A percentile compares a stretch with the other conserved stretches of the same genome.
Evolutionary conservation across 139 green algal genomes (phyloP).

Genomic region (Haematococcus lacustris): DNA sequence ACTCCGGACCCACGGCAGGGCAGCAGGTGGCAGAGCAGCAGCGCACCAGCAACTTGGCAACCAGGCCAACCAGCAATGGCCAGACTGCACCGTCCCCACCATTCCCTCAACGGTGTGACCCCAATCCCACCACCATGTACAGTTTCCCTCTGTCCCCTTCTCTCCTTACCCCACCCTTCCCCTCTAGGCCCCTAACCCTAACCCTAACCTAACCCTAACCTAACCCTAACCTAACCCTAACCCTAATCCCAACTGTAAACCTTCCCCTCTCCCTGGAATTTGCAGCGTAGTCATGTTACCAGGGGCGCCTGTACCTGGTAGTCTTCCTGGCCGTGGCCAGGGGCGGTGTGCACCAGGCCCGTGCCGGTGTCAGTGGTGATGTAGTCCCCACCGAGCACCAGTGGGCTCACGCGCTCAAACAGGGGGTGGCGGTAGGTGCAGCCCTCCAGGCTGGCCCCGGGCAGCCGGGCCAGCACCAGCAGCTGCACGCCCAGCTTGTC

Average conservation of each 20-base stretch:
- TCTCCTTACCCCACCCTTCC: neutral
- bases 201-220: neutral
- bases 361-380: slow-evolving; percentile 96
- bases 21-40: too few species aligned
- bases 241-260: too few species aligned
- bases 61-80: too few species aligned
- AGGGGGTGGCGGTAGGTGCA: slow-evolving; percentile 88
- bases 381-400: slow-evolving; percentile 97
- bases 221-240: too few species aligned
- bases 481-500: slow-evolving; percentile 8
- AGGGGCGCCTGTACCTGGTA: slow-evolving; percentile 54
- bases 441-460: slow-evolving; percentile 67
- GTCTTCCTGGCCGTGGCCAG: slow-evolving; percentile 95
- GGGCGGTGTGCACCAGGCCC: slow-evolving; percentile 92
- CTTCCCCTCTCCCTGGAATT: too few species aligned
- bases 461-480: slow-evolving; percentile 32
- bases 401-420: slow-evolving; percentile 59
- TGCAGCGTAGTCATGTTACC: too few species aligned
- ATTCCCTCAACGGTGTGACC: too few species aligned
- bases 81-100: too few species aligned
- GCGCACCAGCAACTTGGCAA: too few species aligned
- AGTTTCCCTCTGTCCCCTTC: too few species aligned
- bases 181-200: neutral
- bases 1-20: too few species aligned
- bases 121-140: too few species aligned